A percentile compares a stretch with the other conserved stretches of the same genome.
Evolutionary conservation across 2,329 filamentous ascomycete genomes (phyloP).

Genomic region (Chaetomiaceae sp.): DNA sequence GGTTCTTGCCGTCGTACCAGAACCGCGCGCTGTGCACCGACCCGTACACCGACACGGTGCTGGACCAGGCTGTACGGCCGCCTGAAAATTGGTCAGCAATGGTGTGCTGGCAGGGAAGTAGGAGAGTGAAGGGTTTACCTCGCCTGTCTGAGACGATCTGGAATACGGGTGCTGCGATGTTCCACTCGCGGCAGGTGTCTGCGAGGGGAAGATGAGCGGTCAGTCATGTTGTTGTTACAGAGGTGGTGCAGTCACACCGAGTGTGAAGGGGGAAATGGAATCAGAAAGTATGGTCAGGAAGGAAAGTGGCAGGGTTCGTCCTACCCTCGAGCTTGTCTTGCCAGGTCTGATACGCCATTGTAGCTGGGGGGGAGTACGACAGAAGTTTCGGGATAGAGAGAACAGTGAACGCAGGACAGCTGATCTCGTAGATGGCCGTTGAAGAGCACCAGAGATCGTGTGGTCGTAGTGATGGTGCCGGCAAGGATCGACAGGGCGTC

Average conservation of each 20-base stretch:
- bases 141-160: slow-evolving; percentile 31
- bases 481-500: not conserved
- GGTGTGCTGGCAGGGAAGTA: not conserved
- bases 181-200: slow-evolving; percentile 29
- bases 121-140: slow-evolving; percentile 24
- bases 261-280: too few relatives aligned
- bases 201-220: too few relatives aligned
- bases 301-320: too few relatives aligned
- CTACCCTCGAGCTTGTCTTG: slow-evolving; percentile 30
- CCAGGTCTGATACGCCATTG: slow-evolving; percentile 26
- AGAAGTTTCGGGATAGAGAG: too few relatives aligned
- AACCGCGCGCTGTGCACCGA: slow-evolving; percentile 64
- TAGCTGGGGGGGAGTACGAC: not conserved
- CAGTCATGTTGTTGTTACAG: too few relatives aligned
- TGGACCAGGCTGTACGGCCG: slow-evolving; percentile 86
- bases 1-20: slow-evolving; percentile 86
- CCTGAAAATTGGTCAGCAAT: slow-evolving; percentile 44
- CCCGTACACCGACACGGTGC: slow-evolving; percentile 66
- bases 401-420: too few relatives aligned
- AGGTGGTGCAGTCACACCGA: too few relatives aligned
- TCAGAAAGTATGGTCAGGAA: too few relatives aligned
- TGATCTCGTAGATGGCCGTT: slow-evolving; percentile 10
- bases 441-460: slow-evolving; percentile 2
- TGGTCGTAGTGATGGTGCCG: not conserved
- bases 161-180: slow-evolving; percentile 27